Base-by-base conservation (phyloP, 805 yeast genomes). In the Schwanniomyces pseudopolymorphus region DNA sequence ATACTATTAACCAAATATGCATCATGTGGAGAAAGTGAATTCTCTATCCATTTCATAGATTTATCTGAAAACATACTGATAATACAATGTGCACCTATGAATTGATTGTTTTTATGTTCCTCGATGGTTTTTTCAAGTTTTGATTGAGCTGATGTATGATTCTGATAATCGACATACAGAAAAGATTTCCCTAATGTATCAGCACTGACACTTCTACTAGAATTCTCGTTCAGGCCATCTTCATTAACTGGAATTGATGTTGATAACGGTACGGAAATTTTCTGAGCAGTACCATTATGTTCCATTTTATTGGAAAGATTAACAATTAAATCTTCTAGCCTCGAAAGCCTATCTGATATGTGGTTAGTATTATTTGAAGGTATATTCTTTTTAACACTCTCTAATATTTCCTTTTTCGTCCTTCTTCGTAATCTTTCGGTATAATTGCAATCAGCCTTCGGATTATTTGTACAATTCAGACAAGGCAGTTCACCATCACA, bases 21-120 rank as follows among this genome's bases (percentile, higher is more conserved):
- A n/a, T 59, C 50, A 1, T 51, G 55, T 1, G 58, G 54, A 1
- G 63, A 61, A 16, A 71, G 50, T 22, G 58, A 51, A 7, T 47
- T 49, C 14, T 55, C 58, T 33, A 71, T 62, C 68, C 69, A 69
- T 17, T 54, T 57, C 47, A 70, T 44, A 5, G 72, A 66, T 43
- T 63, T 63, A n/a, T 58, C 57, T 5, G 74, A 67, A 40, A 69
- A 63, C 4, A 70, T 63, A 27, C 67, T 58, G 42, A 67, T 42
- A 36, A 69, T 60, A 11, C 74, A 69, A 47, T 70, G 75, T 22
- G 63, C 52, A 5, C 72, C 75, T 33, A 63, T 57, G 45, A 55
- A 70, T 22, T 60, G 60, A 31, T 54, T 58, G 22, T 35, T 24
- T 16, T 42, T 37, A 17, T 20, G 21, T 5, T 33, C 45, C 33